A percentile compares a stretch with the other conserved stretches of the same genome.
Evolutionary conservation across 176 grass and related monocot genomes (phyloP).

Genomic region (Oryza longistaminata): DNA sequence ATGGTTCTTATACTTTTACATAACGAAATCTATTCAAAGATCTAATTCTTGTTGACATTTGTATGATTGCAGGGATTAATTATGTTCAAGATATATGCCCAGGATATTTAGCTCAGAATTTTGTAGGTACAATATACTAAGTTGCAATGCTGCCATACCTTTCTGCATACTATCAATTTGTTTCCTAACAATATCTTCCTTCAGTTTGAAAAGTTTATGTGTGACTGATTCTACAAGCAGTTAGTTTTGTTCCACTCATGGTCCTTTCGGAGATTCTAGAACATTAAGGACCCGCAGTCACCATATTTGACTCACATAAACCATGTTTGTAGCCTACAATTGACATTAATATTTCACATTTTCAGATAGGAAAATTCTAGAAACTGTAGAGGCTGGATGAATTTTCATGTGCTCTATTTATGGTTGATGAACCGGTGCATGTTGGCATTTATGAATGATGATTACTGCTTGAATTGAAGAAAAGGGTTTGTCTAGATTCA

Average conservation of each 20-base stretch:
- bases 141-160: neutral
- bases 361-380: neutral
- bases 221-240: neutral
- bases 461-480: neutral
- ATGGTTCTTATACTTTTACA: neutral
- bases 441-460: neutral
- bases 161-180: neutral
- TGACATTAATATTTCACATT: neutral
- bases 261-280: neutral
- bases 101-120: slow-evolving; percentile 60
- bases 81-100: slow-evolving; percentile 51
- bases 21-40: neutral
- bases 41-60: neutral
- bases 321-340: neutral
- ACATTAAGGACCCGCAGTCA: neutral
- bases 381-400: neutral
- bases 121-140: slow-evolving; percentile 60
- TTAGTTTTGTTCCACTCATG: neutral
- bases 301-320: neutral
- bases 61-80: slow-evolving; percentile 49
- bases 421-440: neutral
- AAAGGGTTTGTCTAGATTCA: neutral
- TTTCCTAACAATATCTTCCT: neutral
- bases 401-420: neutral
- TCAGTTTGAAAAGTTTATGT: neutral